Conservation (phyloP, 768 basidiomycete species). For the Tulasnella sp. region DNA sequence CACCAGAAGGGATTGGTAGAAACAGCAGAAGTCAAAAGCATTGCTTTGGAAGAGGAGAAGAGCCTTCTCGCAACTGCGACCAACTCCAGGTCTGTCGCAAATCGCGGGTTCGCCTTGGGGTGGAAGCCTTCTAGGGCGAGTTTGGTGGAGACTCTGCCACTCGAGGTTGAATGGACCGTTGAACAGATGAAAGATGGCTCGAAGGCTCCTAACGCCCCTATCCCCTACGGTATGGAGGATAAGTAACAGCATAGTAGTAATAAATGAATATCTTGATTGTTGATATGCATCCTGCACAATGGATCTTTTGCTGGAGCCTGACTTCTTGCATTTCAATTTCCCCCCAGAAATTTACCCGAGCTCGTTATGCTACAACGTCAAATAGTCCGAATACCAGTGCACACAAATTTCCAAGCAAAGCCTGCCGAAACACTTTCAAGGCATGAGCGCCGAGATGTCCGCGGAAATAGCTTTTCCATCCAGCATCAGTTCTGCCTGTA, state of each 20-base stretch:
- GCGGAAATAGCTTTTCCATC: conserved; percentile 21
- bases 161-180: conserved; percentile 12
- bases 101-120: conserved; percentile 22
- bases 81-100: conserved; percentile 25
- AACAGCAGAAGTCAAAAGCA: background rate
- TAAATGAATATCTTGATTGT: background rate
- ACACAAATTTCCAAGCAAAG: background rate
- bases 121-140: conserved; percentile 21
- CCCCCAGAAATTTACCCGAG: background rate
- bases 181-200: background rate
- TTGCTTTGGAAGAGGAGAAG: conserved; percentile 9
- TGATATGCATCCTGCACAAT: background rate
- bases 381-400: background rate
- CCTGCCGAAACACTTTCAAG: background rate
- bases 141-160: background rate
- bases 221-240: background rate
- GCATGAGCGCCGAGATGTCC: conserved; percentile 13
- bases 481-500: conserved; percentile 20
- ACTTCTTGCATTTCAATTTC: background rate
- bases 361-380: background rate
- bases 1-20: conserved; percentile 17
- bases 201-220: background rate
- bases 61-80: conserved; percentile 17
- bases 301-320: background rate
- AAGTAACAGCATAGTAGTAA: background rate